Base-by-base conservation (phyloP, 2,329 filamentous ascomycete genomes). In the Amylocarpus encephaloides region DNA sequence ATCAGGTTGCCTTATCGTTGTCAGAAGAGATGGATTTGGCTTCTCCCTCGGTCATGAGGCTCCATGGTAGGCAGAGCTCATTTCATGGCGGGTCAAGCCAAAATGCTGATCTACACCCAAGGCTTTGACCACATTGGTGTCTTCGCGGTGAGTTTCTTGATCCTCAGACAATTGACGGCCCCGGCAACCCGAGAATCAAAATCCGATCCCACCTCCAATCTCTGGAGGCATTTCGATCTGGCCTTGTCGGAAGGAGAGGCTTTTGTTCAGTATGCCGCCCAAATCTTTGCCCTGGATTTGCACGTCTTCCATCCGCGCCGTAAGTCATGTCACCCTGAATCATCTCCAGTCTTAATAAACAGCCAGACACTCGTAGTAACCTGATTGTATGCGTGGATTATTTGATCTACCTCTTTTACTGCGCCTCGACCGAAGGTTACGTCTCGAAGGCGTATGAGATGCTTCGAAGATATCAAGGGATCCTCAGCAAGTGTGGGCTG, bases 341-440 rank as follows among this genome's bases (percentile, higher is more conserved):
- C 10, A 5, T 16, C 10, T 18, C 19, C 40, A 9, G 29, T 35
- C 16, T 34, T 46, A 19, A 40, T 16, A 18, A 9, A 30, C 13
- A 5, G 5, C 13, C 26, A 57, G 52, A 58, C 45, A 63, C 63
- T 15, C 67, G 73, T 12, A 73, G 71, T 6, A 72, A 75, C 49
- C 60, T 75, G 0, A 73, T 74, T 3, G 62, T 74, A 0, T 72
- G 70, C 34, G 71, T 72, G 13, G 75, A 75, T 54, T 74, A 75
- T 46, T 64, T 75, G 43, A 72, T 75, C 22, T 73, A 73, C 51
- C 64, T 75, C 0, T 75, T 75, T 43, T 63, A 75, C 1, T 62
- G 73, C 3, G 71, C 72, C 0, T 67, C 70, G 6, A 58, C 54
- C 3, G 50, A 54, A 39, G 16, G 12, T 5, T 51, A 56, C 19